Percentiles rank a stretch among this genome's conserved stretches.
phyloP scores from a whole-genome alignment of 768 basidiomycete species.

The Auriscalpium orientale region DNA sequence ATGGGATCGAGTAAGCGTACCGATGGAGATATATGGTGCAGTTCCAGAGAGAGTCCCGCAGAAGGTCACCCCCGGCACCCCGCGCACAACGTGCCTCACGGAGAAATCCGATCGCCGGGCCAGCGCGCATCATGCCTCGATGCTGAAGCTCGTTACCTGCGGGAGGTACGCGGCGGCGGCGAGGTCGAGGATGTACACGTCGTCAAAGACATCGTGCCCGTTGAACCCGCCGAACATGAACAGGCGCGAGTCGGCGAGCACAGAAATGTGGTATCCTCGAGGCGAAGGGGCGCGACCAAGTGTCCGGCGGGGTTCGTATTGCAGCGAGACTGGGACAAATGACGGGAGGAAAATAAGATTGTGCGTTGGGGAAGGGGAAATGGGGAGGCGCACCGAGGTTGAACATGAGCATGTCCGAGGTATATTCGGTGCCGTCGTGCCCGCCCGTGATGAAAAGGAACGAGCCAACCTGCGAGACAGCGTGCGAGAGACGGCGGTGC shows the following conservation, averaged over 20 bases:
- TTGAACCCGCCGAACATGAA: slow-evolving; percentile 89
- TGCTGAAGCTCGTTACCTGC: slow-evolving; percentile 52
- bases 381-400: slow-evolving; percentile 58
- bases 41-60: too few relatives aligned
- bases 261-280: slow-evolving; percentile 79
- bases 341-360: not conserved
- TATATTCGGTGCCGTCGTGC: slow-evolving; percentile 74
- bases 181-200: slow-evolving; percentile 79
- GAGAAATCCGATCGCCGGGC: not conserved
- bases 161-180: slow-evolving; percentile 85
- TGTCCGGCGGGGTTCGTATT: slow-evolving; percentile 69
- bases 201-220: slow-evolving; percentile 75
- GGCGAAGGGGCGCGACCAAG: slow-evolving; percentile 62
- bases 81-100: too few relatives aligned
- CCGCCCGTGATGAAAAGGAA: slow-evolving; percentile 88
- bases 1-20: too few relatives aligned
- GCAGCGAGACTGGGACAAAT: slow-evolving; percentile 56
- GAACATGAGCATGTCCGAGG: slow-evolving; percentile 68
- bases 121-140: slow-evolving; percentile 33
- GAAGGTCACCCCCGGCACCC: too few relatives aligned
- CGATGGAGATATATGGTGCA: too few relatives aligned
- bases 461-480: slow-evolving; percentile 84
- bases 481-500: slow-evolving; percentile 72
- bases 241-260: slow-evolving; percentile 77
- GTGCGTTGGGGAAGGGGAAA: too few relatives aligned